These are phyloP conservation scores for Dictyostelium purpureum DNA, from an alignment of 78 protist genomes.

Conservation along the genomic window DNA sequence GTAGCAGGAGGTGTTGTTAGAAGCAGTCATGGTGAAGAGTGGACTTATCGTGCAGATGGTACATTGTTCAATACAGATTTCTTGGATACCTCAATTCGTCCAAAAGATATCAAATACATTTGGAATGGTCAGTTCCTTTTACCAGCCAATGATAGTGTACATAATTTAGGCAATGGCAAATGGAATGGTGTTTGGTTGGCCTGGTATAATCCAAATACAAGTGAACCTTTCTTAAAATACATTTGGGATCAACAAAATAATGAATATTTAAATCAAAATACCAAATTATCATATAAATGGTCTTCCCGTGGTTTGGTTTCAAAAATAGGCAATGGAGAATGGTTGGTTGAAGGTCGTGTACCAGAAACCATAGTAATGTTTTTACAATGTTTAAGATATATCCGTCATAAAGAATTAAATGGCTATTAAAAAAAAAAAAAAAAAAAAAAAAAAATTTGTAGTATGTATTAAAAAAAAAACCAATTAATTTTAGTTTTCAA, in stretches of 20 bases:
- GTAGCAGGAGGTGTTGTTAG: conserved; percentile 63
- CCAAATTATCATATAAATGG: conserved; percentile 52
- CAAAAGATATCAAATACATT: conserved; percentile 50
- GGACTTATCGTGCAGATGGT: conserved; percentile 76
- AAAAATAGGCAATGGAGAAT: conserved; percentile 44
- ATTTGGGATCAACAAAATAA: conserved; percentile 51
- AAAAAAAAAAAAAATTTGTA: background rate
- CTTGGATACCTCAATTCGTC: conserved; percentile 32
- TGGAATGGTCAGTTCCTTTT: conserved; percentile 67
- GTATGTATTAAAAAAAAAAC: background rate
- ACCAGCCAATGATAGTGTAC: conserved; percentile 12
- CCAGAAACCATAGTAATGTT: conserved; percentile 73
- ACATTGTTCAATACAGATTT: conserved; percentile 51
- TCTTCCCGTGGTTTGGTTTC: conserved; percentile 58
- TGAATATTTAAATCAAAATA: conserved; percentile 64
- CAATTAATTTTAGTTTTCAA: background rate
- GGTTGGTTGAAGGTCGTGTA: conserved; percentile 68
- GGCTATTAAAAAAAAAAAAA: background rate
- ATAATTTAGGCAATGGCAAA: conserved; percentile 46
- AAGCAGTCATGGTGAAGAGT: conserved; percentile 63
- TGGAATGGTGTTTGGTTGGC: conserved; percentile 78
- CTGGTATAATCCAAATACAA: conserved; percentile 32
- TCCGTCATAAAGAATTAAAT: conserved; percentile 26
- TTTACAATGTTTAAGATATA: conserved; percentile 55
- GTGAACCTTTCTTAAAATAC: conserved; percentile 48